Base-by-base conservation (phyloP, 331 rosid species). In the Telfairia occidentalis region DNA sequence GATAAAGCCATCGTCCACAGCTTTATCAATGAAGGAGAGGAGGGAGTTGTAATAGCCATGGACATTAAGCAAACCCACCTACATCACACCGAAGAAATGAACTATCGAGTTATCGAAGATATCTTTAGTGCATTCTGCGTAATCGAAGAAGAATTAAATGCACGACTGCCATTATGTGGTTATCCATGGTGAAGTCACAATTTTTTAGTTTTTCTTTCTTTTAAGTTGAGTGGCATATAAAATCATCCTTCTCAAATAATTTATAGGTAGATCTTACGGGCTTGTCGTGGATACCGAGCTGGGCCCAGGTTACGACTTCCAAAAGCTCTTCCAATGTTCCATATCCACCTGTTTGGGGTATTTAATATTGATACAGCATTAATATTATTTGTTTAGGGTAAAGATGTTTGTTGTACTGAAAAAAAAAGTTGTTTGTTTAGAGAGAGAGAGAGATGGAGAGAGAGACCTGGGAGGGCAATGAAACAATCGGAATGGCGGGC, bases 261-360 rank as follows among this genome's bases (percentile, higher is more conserved):
- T 37, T 5, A 9, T 5, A 18, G 23, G 9, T 53, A 1, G 12
- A 3, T 21, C 79, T 82, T 81, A 87, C 91, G 2, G 91, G 89
- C 54, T 87, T 87, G 84, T 87, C 83, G 66, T 87, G 91, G 78
- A 87, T 87, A 0, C 91, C 91, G 32, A 85, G 86, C 74, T 85
- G 89, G 70, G 89, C 87, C 91, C 89, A 87, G 29, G 91, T 79
- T 29, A 87, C 83, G 64, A 85, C 87, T 80, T 87, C 91, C 29
- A 87, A 67, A 19, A 87, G 73, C 82, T 85, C 91, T 64, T 87
- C 91, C 75, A 87, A 35, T 12, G 91, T 87, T 73, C 91, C 89
- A 81, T 85, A 87, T 18, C 91, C 91, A 59, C 91, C 91, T 87
- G 81, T 38, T 1, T n/a, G 9, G 2, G 43, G 1, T 21, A n/a